Conservation (phyloP, 2,329 filamentous ascomycete genomes). For the Metarhizium guizhouense region DNA sequence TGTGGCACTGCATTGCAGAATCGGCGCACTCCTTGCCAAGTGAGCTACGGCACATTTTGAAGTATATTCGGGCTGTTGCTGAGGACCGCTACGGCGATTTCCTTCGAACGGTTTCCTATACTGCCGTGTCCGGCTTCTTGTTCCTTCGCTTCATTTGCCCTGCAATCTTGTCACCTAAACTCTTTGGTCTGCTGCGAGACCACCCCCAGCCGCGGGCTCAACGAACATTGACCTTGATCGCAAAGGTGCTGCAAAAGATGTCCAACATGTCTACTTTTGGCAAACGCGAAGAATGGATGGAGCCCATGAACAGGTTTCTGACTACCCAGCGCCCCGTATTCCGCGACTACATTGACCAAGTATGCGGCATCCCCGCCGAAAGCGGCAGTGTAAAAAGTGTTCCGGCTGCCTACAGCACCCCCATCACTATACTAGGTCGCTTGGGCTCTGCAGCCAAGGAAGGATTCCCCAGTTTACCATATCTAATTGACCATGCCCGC, state of each 20-base stretch:
- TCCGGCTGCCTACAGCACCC: slow-evolving; percentile 84
- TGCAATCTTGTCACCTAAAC: slow-evolving; percentile 88
- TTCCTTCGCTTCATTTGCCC: slow-evolving; percentile 95
- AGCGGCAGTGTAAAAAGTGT: slow-evolving; percentile 50
- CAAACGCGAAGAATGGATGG: slow-evolving; percentile 97
- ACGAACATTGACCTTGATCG: slow-evolving; percentile 82
- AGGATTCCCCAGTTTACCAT: slow-evolving; percentile 87
- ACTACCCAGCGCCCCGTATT: slow-evolving; percentile 67
- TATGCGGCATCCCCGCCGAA: slow-evolving; percentile 75
- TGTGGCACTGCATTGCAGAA: slow-evolving; percentile 75
- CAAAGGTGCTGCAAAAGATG: slow-evolving; percentile 83
- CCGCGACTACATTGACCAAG: slow-evolving; percentile 76
- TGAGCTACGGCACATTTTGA: slow-evolving; percentile 76
- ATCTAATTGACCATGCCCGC: slow-evolving; percentile 80
- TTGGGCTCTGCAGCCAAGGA: slow-evolving; percentile 74
- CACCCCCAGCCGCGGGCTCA: slow-evolving; percentile 77
- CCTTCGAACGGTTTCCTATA: slow-evolving; percentile 80
- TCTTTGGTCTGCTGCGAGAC: slow-evolving; percentile 78
- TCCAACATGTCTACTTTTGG: slow-evolving; percentile 88
- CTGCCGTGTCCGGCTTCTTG: slow-evolving; percentile 88
- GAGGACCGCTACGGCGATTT: slow-evolving; percentile 94
- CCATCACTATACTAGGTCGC: slow-evolving; percentile 78
- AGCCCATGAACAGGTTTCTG: slow-evolving; percentile 91
- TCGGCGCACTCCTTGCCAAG: slow-evolving; percentile 70
- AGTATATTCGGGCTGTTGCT: slow-evolving; percentile 85